phyloP scores from a whole-genome alignment of 2,329 filamentous ascomycete genomes.

The Fusarium coffeatum region DNA sequence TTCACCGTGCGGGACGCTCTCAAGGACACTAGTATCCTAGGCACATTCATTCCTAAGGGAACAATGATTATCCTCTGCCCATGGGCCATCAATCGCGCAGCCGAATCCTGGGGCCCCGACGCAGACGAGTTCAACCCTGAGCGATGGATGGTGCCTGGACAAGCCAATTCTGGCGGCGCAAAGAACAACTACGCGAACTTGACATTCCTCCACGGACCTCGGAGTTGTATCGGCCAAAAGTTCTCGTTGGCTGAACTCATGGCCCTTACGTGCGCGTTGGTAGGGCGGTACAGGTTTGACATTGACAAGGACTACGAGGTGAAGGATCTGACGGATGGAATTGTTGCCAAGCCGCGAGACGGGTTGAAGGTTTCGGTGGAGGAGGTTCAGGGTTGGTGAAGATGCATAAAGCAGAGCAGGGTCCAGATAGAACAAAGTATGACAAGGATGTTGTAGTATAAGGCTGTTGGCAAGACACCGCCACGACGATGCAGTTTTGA shows the following conservation, averaged over 20 bases:
- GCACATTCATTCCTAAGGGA: conserved; percentile 51
- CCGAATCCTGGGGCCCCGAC: conserved; percentile 52
- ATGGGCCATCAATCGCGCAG: conserved; percentile 48
- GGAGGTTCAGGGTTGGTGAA: conserved; percentile 26
- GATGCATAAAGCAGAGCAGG: background rate
- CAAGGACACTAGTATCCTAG: conserved; percentile 50
- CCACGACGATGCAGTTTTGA: background rate
- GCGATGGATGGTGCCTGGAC: conserved; percentile 49
- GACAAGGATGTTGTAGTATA: background rate
- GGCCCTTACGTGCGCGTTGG: conserved; percentile 36
- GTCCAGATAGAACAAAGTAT: background rate
- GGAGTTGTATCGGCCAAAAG: conserved; percentile 48
- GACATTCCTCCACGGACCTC: conserved; percentile 76
- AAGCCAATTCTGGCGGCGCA: conserved; percentile 69
- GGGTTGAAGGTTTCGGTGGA: conserved; percentile 19
- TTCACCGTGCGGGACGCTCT: conserved; percentile 49
- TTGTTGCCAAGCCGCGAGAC: conserved; percentile 33
- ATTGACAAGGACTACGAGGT: conserved; percentile 34
- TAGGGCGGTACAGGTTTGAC: conserved; percentile 31
- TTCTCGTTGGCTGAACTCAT: conserved; percentile 37
- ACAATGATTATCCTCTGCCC: conserved; percentile 51
- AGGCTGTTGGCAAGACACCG: background rate
- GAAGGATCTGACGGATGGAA: conserved; percentile 34
- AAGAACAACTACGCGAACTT: conserved; percentile 76
- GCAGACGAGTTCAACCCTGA: conserved; percentile 53